A percentile compares a stretch with the other conserved stretches of the same genome.
Evolutionary conservation across 805 yeast genomes (phyloP).

Genomic region (Lipomyces spencermartinsiae): DNA sequence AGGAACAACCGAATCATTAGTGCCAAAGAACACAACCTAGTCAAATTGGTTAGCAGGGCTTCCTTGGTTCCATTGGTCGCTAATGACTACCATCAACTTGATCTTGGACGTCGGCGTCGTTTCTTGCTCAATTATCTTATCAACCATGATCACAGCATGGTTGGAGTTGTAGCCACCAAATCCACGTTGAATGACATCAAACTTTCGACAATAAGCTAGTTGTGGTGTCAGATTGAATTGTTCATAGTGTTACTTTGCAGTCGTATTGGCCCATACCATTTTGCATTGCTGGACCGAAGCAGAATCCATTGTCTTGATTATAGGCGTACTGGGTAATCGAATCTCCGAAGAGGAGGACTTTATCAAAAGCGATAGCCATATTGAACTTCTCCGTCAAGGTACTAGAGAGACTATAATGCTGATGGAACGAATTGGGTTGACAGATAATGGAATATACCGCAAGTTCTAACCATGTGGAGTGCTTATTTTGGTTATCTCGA

Average conservation of each 20-base stretch:
- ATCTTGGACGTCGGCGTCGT: constrained; percentile 50
- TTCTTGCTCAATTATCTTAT: constrained; percentile 59
- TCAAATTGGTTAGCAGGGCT: constrained; percentile 21
- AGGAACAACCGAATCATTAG: constrained; percentile 69
- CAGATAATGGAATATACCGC: too few relatives aligned
- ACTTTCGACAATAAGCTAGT: constrained; percentile 55
- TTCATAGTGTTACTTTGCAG: background rate
- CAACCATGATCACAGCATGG: constrained; percentile 59
- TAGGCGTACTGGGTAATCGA: constrained; percentile 67
- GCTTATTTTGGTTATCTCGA: background rate
- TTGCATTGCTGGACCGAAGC: constrained; percentile 58
- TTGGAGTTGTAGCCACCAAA: constrained; percentile 76
- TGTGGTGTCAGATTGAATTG: background rate
- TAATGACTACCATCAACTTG: constrained; percentile 38
- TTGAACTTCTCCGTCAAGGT: background rate
- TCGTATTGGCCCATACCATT: constrained; percentile 35
- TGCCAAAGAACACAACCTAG: constrained; percentile 73
- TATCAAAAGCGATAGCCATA: constrained; percentile 42
- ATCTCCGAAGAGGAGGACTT: constrained; percentile 71
- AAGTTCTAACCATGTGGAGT: background rate
- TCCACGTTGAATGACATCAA: constrained; percentile 78
- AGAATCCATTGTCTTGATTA: constrained; percentile 51
- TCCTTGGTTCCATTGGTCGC: background rate
- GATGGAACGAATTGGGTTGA: background rate
- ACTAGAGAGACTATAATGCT: background rate